These are phyloP conservation scores for Starmerella geochares DNA, from an alignment of 805 yeast genomes.

Conservation along the genomic window DNA sequence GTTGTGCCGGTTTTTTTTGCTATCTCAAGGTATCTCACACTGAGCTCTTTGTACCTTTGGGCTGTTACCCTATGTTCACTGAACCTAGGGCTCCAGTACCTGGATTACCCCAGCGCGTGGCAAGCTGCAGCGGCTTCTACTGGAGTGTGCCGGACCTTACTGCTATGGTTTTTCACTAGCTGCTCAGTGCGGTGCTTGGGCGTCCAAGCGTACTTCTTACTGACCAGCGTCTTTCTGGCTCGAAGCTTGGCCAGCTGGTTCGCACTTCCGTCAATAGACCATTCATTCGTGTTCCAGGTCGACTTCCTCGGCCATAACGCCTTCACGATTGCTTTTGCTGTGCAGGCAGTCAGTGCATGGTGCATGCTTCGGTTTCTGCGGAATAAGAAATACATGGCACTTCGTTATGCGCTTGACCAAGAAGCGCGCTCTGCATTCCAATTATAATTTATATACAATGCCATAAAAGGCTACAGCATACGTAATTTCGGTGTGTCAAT, in stretches of 20 bases:
- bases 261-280: neutral
- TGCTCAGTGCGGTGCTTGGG: neutral
- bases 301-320: neutral
- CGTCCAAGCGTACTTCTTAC: neutral
- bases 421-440: neutral
- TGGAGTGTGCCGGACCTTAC: neutral
- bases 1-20: neutral
- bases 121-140: neutral
- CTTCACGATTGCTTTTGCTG: neutral
- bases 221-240: neutral
- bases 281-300: neutral
- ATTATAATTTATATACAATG: too few species aligned
- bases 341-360: neutral
- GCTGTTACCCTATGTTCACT: neutral
- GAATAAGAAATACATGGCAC: neutral
- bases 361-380: neutral
- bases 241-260: neutral
- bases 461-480: too few species aligned
- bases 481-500: too few species aligned
- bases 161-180: conserved; percentile 1
- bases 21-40: neutral
- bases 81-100: neutral
- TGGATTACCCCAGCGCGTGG: neutral
- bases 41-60: neutral
- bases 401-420: neutral